Evolutionary conservation across 1,284 basidiomycete species (phyloP), one percentile per base, ranked within the genome.

Genomic region (Calocybe gambosa): DNA sequence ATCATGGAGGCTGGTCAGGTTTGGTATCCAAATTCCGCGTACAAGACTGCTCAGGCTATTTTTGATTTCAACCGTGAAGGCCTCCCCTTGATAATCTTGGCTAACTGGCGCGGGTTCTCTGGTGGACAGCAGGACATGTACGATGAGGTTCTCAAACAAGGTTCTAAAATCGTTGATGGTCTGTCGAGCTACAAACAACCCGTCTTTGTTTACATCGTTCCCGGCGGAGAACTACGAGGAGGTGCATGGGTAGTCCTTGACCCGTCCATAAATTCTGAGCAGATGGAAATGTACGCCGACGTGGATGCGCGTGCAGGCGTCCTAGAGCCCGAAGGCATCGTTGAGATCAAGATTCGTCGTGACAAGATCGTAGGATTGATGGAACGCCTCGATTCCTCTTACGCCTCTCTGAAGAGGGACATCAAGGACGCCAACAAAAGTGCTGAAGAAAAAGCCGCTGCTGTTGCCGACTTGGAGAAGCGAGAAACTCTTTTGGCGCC

Each of bases 81-180:
- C 34, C 76, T 99, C 18, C 96, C 96, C 3, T 77, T 99, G 52
- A 92, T 99, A 67, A 95, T 99, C 67, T 97, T 99, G 60, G 96
- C 96, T 52, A 99, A 99, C 76, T 99, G 96, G 94, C 92, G 96
- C 75, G 96, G 96, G 31, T 99, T 99, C 84, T 99, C 96, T 19
- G 96, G 96, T 55, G 96, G 96, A 60, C 94, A 97, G 68, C 93
- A 96, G 67, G 94, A 97, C 69, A 97, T 97, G 93, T 93, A 91
- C 60, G 91, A 95, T 65, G 92, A 93, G 61, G 82, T 95, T 51
- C 74, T 95, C 61, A 95, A 95, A 69, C 90, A 94, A 64, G 92
- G 92, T 40, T 88, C 92, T 33, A 95, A 94, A 71, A 99, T 99
- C 55, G 96, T 99, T 67, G 96, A 99, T 63, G 96, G 95, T 37